Percentiles rank a stretch among this genome's conserved stretches.
Conservation (phyloP, 768 basidiomycete species). For the Serpula lacrymans region DNA sequence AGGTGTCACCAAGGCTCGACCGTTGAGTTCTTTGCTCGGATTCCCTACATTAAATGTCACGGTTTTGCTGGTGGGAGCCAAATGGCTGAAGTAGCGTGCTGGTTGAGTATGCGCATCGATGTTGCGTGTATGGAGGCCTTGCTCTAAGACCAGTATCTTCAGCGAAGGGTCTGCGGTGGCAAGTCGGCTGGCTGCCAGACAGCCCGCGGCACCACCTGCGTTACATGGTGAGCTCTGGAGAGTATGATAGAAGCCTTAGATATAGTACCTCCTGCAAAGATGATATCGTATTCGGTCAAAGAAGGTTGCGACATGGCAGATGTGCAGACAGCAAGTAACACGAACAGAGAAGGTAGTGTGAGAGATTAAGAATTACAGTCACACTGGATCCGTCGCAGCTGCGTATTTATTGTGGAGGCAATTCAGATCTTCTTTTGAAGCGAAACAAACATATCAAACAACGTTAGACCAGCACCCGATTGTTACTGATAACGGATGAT, state of each 20-base stretch:
- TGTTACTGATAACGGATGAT: too few relatives aligned
- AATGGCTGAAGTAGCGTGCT: conserved; percentile 43
- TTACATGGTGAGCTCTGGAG: not conserved
- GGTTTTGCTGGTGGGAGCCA: conserved; percentile 35
- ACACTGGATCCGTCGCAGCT: too few relatives aligned
- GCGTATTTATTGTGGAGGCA: too few relatives aligned
- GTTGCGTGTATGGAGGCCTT: conserved; percentile 49
- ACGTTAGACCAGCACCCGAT: too few relatives aligned
- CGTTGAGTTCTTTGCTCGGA: conserved; percentile 41
- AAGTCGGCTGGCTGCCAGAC: conserved; percentile 51
- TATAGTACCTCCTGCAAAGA: conserved; percentile 54
- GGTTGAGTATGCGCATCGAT: conserved; percentile 50
- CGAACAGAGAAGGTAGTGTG: too few relatives aligned
- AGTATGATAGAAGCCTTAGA: not conserved
- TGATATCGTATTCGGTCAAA: conserved; percentile 40
- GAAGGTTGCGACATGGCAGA: not conserved
- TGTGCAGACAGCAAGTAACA: too few relatives aligned
- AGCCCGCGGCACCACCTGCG: conserved; percentile 49
- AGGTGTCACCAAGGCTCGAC: conserved; percentile 42
- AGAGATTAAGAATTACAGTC: too few relatives aligned
- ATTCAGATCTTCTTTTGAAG: too few relatives aligned
- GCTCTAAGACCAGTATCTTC: conserved; percentile 60
- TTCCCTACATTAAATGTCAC: conserved; percentile 39
- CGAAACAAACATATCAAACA: too few relatives aligned
- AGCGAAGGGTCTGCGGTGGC: conserved; percentile 49